These are phyloP conservation scores for Suillus tomentosus DNA, from an alignment of 768 basidiomycete species.

Conservation along the genomic window DNA sequence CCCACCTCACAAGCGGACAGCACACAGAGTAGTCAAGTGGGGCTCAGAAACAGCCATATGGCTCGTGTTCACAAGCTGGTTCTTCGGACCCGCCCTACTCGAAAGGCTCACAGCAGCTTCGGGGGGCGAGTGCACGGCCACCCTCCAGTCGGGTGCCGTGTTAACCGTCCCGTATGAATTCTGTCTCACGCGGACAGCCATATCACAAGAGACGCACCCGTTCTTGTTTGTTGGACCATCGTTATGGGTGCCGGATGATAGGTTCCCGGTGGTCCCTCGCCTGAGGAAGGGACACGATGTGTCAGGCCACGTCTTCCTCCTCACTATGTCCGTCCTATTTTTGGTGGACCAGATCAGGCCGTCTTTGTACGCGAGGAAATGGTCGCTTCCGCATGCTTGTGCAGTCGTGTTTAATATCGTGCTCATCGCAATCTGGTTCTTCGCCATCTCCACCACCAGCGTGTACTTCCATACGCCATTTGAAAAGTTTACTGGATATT, in stretches of 20 bases:
- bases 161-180: conserved; percentile 57
- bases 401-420: conserved; percentile 49
- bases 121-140: conserved; percentile 77
- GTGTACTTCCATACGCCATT: conserved; percentile 89
- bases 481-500: conserved; percentile 85
- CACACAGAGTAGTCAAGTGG: conserved; percentile 54
- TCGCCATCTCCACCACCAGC: conserved; percentile 78
- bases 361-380: conserved; percentile 45
- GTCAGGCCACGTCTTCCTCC: conserved; percentile 90
- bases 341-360: conserved; percentile 73
- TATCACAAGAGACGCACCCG: conserved; percentile 67
- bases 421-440: conserved; percentile 65
- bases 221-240: conserved; percentile 49
- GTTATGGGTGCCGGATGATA: conserved; percentile 32
- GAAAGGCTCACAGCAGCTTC: conserved; percentile 64
- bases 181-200: conserved; percentile 51
- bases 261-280: conserved; percentile 56
- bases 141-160: conserved; percentile 55
- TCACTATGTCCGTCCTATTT: conserved; percentile 78
- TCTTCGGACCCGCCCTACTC: conserved; percentile 81
- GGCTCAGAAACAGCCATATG: conserved; percentile 62
- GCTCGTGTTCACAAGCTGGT: conserved; percentile 81
- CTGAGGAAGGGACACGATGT: conserved; percentile 87
- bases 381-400: conserved; percentile 46
- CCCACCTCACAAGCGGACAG: conserved; percentile 45